These are phyloP conservation scores for Metschnikowia chrysomelidarum DNA, from an alignment of 805 yeast genomes.

Conservation along the genomic window DNA sequence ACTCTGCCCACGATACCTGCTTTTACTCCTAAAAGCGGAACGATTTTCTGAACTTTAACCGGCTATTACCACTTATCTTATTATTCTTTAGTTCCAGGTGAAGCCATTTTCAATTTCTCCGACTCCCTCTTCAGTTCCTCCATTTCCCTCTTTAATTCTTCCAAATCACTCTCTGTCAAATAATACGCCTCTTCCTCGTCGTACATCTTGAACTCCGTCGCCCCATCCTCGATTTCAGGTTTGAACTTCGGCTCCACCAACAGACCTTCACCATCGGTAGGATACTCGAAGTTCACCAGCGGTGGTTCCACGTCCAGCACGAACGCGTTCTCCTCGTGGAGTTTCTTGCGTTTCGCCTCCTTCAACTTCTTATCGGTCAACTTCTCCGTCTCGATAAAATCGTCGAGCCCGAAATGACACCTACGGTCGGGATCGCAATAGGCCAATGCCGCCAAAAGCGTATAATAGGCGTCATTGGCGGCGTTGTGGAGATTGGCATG, in stretches of 20 bases:
- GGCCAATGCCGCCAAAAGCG: conserved; percentile 25
- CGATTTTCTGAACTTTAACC: too few relatives aligned
- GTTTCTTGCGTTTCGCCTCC: conserved; percentile 1
- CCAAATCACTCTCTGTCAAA: too few relatives aligned
- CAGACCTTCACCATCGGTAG: too few relatives aligned
- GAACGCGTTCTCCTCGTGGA: conserved; percentile 4
- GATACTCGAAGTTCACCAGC: conserved; percentile 2
- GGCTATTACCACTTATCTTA: too few relatives aligned
- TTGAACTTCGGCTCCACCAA: too few relatives aligned
- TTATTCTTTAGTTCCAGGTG: too few relatives aligned
- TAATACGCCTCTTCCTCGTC: too few relatives aligned
- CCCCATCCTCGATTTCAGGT: too few relatives aligned
- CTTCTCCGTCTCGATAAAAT: conserved; percentile 1
- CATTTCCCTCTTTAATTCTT: background rate
- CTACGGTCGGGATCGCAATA: conserved; percentile 25
- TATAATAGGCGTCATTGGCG: conserved; percentile 30
- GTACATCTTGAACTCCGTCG: too few relatives aligned
- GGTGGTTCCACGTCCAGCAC: conserved; percentile 8
- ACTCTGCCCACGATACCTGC: too few relatives aligned
- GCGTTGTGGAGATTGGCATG: conserved; percentile 29
- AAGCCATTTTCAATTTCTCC: too few relatives aligned
- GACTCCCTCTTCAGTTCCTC: background rate
- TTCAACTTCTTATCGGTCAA: conserved; percentile 2
- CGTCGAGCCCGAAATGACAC: conserved; percentile 17
- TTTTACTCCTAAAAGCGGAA: too few relatives aligned